Conservation (phyloP, 192 early-diverging fungal species). For the Obelidium mucronatum region DNA sequence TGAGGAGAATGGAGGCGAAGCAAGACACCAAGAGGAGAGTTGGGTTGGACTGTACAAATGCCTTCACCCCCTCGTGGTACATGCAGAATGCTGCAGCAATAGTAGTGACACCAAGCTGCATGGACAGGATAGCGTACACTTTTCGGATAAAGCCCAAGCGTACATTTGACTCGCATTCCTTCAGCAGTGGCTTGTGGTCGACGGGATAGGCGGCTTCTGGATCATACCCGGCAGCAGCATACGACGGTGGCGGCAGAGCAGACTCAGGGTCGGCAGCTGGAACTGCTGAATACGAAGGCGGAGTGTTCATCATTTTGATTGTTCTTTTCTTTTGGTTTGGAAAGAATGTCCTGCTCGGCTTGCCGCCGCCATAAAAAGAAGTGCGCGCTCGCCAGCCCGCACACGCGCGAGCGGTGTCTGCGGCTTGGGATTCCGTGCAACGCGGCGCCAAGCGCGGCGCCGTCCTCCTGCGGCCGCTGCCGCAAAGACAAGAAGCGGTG, state of each 20-base stretch:
- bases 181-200: background rate
- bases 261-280: background rate
- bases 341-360: too few species aligned
- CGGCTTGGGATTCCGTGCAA: too few species aligned
- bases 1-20: slow-evolving; percentile 52
- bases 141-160: slow-evolving; percentile 30
- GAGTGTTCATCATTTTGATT: background rate
- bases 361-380: too few species aligned
- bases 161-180: background rate
- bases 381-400: too few species aligned
- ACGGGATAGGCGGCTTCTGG: background rate
- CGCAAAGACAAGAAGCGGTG: too few species aligned
- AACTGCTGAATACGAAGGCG: background rate
- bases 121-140: slow-evolving; percentile 29
- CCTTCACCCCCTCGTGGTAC: slow-evolving; percentile 6
- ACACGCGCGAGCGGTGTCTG: too few species aligned
- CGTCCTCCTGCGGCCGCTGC: too few species aligned
- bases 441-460: too few species aligned
- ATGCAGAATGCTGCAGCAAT: slow-evolving; percentile 6
- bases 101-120: slow-evolving; percentile 9
- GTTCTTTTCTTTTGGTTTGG: too few species aligned
- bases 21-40: slow-evolving; percentile 67
- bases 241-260: background rate
- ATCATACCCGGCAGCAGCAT: background rate
- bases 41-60: slow-evolving; percentile 26